Evolutionary conservation across 2,329 filamentous ascomycete genomes (phyloP).

Genomic region (Ascochyta koolunga): DNA sequence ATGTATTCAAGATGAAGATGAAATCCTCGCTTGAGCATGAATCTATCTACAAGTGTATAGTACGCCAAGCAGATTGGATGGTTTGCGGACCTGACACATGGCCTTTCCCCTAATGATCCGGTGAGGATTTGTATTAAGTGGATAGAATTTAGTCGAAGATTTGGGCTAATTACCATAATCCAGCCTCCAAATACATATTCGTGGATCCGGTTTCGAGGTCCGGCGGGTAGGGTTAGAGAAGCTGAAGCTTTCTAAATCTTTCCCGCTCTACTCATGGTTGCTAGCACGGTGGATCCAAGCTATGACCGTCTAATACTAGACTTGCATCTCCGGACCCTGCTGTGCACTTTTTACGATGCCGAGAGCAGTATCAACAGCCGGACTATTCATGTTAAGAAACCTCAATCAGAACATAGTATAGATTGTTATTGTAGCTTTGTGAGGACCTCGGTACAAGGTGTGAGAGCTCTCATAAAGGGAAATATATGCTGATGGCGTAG

Average conservation of each 20-base stretch:
- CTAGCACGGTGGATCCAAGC: not conserved
- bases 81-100: not conserved
- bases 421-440: no score
- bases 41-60: slow-evolving; percentile 5
- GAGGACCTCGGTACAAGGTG: no score
- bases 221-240: slow-evolving; percentile 3
- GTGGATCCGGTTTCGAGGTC: slow-evolving; percentile 3
- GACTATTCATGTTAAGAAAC: no score
- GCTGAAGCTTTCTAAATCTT: not conserved
- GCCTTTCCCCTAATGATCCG: not conserved
- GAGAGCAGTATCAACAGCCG: no score
- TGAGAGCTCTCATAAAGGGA: no score
- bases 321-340: not conserved
- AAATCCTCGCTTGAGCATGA: slow-evolving; percentile 4
- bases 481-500: no score
- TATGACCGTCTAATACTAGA: not conserved
- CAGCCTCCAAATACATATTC: slow-evolving; percentile 1
- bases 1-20: not conserved
- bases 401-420: no score
- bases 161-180: not conserved
- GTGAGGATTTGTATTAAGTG: not conserved
- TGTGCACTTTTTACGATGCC: not conserved
- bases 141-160: not conserved
- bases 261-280: not conserved
- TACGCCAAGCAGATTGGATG: not conserved